Evolutionary conservation across 768 basidiomycete genomes (phyloP), one percentile per base, ranked within the genome.

Genomic region (Tubosaeta sp.): DNA sequence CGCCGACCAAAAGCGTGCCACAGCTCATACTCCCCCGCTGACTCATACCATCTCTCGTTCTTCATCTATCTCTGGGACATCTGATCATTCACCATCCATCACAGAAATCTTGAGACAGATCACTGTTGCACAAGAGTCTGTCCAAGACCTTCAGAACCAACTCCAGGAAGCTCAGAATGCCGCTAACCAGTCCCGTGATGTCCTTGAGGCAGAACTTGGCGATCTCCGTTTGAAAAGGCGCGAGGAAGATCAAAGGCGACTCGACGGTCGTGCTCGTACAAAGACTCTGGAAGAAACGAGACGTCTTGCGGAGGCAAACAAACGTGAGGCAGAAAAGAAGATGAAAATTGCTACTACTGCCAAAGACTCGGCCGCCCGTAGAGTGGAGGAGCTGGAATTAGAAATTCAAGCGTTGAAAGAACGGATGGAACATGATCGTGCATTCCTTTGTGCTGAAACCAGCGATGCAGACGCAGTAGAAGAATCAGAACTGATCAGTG

Each of bases 301-400:
- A 69, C 85, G 95, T 31, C 74, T 74, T 27, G 91, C 93, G 11
- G 97, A 99, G 70, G 75, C 80, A 46, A 70, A 76, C 47, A 88
- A 84, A 65, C 79, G 84, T 42, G 95, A 97, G 43, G 91, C 87
- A 5, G 95, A 98, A 71, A 93, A 90, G 74, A 85, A 85, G 59
- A 76, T 95, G 53, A 88, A 84, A 61, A 74, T 77, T n/a, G 83
- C 81, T 14, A 83, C 84, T 65, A 75, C 64, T 39, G 73, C 78
- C 54, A 81, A 86, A 32, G 85, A 89, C 61, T 83, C 76, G 50
- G 79, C 86, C 0, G 74, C 67, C 19, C 77, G 76, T 59, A 76
- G 79, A 38, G 77, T 86, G 63, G 77, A 79, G 29, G 72, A 76
- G 53, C 72, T 88, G 50, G 81, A 84, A 54, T 72, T 79, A 54